Percentiles rank a stretch among this genome's conserved stretches.
Evolutionary conservation across 148 eudicot species (phyloP).

Genomic region (Dianthus caryophyllus): DNA sequence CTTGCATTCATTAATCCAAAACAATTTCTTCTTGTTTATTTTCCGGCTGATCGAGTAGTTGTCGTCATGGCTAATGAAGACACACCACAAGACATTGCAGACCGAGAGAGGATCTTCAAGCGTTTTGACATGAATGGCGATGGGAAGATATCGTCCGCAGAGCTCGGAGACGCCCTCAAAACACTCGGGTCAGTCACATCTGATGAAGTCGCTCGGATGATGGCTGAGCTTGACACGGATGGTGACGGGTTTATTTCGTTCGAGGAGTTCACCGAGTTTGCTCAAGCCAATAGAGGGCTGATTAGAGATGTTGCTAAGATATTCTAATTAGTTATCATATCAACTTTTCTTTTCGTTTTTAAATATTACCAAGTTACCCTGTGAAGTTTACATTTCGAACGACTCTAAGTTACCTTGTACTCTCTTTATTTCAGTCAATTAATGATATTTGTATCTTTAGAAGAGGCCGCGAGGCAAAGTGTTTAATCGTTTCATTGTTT

Average conservation of each 20-base stretch:
- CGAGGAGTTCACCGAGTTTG: constrained; percentile 60
- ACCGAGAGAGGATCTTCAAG: constrained; percentile 72
- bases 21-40: background rate
- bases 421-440: no score
- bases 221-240: constrained; percentile 77
- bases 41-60: background rate
- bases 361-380: constrained; percentile 2
- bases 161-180: constrained; percentile 75
- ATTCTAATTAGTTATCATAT: constrained; percentile 31
- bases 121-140: constrained; percentile 71
- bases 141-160: constrained; percentile 62
- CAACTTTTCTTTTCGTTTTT: background rate
- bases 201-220: constrained; percentile 54
- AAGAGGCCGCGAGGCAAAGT: no score
- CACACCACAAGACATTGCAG: constrained; percentile 49
- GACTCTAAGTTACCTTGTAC: background rate
- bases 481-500: no score
- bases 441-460: no score
- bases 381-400: background rate
- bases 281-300: constrained; percentile 60
- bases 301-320: constrained; percentile 80
- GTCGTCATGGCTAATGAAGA: constrained; percentile 47
- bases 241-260: constrained; percentile 71
- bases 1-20: background rate
- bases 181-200: constrained; percentile 50